These are phyloP conservation scores for Plasmopara viticola DNA, from an alignment of 352 stramenopile genomes.

Conservation along the genomic window DNA sequence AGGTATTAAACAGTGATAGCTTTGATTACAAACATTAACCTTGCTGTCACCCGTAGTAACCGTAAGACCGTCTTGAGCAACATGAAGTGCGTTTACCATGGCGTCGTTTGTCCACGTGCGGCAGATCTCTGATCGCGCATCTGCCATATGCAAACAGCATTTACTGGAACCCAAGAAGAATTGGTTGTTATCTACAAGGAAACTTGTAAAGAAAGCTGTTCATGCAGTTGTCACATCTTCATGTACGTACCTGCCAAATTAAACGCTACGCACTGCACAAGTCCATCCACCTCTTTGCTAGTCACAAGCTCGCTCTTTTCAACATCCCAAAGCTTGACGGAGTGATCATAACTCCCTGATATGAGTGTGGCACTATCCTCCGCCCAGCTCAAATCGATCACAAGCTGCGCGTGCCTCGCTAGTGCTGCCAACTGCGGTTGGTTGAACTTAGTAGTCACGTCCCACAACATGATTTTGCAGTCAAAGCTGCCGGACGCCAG, in stretches of 20 bases:
- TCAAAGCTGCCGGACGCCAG: slow-evolving; percentile 76
- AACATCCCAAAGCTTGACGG: slow-evolving; percentile 84
- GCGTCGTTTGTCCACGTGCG: slow-evolving; percentile 78
- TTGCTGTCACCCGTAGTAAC: slow-evolving; percentile 82
- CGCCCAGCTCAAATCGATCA: slow-evolving; percentile 83
- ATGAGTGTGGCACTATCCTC: slow-evolving; percentile 68
- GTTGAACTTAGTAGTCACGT: slow-evolving; percentile 86
- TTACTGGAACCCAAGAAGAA: slow-evolving; percentile 82
- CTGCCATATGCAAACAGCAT: slow-evolving; percentile 62
- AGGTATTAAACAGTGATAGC: not conserved
- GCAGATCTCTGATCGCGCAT: slow-evolving; percentile 52
- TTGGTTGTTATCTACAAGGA: slow-evolving; percentile 62
- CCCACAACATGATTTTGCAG: slow-evolving; percentile 78
- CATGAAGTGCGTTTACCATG: slow-evolving; percentile 83
- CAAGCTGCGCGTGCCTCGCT: slow-evolving; percentile 67
- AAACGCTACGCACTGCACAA: slow-evolving; percentile 82
- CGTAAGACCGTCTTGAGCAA: slow-evolving; percentile 66
- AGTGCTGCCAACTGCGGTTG: slow-evolving; percentile 78
- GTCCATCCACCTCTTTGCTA: slow-evolving; percentile 65
- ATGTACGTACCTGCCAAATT: slow-evolving; percentile 52
- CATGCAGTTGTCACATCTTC: not conserved
- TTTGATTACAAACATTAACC: slow-evolving; percentile 18
- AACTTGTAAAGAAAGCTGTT: slow-evolving; percentile 3
- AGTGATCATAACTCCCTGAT: slow-evolving; percentile 83
- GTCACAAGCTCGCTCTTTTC: slow-evolving; percentile 61